Percentiles rank a stretch among this genome's conserved stretches.
Conservation (phyloP, 306 rosid species). For the Fragaria nilgerrensis region DNA sequence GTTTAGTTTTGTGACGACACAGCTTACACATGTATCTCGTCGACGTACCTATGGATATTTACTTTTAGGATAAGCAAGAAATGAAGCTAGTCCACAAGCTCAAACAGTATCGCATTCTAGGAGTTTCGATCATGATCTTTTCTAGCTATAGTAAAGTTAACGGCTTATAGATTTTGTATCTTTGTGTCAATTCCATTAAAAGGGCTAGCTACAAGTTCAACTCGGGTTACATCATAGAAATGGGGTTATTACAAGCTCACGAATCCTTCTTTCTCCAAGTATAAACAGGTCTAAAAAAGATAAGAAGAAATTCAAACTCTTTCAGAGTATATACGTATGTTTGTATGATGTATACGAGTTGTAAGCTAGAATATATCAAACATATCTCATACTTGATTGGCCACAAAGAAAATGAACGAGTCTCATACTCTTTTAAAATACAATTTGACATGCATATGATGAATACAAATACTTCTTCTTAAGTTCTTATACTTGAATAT, state of each 20-base stretch:
- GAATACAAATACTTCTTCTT: no score
- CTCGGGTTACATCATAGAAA: background rate
- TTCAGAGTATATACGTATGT: background rate
- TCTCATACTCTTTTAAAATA: background rate
- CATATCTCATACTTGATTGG: background rate
- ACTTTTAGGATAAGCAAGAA: conserved; percentile 39
- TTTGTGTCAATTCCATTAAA: conserved; percentile 18
- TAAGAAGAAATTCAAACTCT: background rate
- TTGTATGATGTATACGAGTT: background rate
- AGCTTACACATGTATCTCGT: conserved; percentile 30
- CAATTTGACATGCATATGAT: background rate
- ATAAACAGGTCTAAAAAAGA: background rate
- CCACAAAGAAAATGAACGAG: background rate
- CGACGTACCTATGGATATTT: background rate
- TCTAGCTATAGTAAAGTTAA: background rate
- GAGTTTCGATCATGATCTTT: conserved; percentile 1
- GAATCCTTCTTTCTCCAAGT: background rate
- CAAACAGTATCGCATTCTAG: conserved; percentile 24
- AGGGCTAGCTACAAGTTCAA: background rate
- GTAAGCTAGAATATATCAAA: background rate
- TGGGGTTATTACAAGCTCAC: background rate
- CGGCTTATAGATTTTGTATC: conserved; percentile 15
- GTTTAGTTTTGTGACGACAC: conserved; percentile 28
- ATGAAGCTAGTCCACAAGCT: conserved; percentile 46
- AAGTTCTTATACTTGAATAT: background rate